These are phyloP conservation scores for Leonotis leonurus DNA, from an alignment of 257 asterid species.

Conservation along the genomic window DNA sequence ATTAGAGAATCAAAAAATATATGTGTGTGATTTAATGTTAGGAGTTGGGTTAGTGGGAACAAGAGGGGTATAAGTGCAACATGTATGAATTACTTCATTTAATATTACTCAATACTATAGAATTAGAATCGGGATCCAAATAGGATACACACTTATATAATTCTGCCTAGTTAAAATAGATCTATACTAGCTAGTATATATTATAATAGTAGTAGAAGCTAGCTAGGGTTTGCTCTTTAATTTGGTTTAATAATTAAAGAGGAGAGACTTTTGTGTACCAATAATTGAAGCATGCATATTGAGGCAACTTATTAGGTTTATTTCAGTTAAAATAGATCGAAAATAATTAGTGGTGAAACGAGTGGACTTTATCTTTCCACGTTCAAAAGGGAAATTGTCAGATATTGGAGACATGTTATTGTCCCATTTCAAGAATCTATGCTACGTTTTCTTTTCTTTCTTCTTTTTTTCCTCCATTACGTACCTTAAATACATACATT, in stretches of 20 bases:
- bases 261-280: not conserved
- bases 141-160: not conserved
- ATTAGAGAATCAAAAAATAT: too few relatives aligned
- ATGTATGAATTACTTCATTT: not conserved
- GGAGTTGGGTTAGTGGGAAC: too few relatives aligned
- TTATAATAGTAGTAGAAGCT: too few relatives aligned
- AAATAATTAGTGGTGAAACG: conserved; percentile 24
- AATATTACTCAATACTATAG: not conserved
- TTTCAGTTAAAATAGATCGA: conserved; percentile 13
- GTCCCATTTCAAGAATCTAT: conserved; percentile 45
- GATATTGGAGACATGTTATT: conserved; percentile 41
- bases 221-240: not conserved
- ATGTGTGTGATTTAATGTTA: too few relatives aligned
- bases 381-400: conserved; percentile 42
- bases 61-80: conserved; percentile 1
- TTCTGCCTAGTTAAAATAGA: not conserved
- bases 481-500: too few relatives aligned
- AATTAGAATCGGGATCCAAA: conserved; percentile 13
- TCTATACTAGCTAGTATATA: not conserved
- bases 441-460: too few relatives aligned
- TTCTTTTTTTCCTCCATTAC: too few relatives aligned
- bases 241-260: not conserved
- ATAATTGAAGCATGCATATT: too few relatives aligned
- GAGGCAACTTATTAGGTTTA: too few relatives aligned
- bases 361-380: conserved; percentile 60